Percentiles rank a stretch among this genome's conserved stretches.
Evolutionary conservation across 2,329 filamentous ascomycete genomes (phyloP).

Genomic region (Xylaria sp.): DNA sequence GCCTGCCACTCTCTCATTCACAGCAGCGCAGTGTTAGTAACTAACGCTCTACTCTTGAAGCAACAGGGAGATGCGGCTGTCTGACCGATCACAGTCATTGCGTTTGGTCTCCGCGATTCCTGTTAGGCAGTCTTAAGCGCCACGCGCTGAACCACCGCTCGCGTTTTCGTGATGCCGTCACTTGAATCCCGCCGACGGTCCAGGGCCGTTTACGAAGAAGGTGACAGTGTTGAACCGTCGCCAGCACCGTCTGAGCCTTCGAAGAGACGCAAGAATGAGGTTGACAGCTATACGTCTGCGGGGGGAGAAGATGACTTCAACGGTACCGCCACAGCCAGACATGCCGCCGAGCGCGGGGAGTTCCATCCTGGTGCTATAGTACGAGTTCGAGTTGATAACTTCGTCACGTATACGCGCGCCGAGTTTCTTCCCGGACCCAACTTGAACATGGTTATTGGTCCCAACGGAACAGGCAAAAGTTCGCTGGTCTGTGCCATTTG

Average conservation of each 20-base stretch:
- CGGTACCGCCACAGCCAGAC: slow-evolving; percentile 14
- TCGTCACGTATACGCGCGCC: slow-evolving; percentile 89
- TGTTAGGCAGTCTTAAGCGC: not conserved
- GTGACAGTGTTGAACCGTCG: slow-evolving; percentile 31
- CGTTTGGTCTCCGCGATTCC: not conserved
- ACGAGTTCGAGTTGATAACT: slow-evolving; percentile 77
- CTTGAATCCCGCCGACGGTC: slow-evolving; percentile 38
- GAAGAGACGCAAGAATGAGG: slow-evolving; percentile 22
- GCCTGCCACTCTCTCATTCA: not conserved
- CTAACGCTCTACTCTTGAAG: not conserved
- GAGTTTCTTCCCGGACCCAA: slow-evolving; percentile 89
- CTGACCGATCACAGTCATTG: not conserved
- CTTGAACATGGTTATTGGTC: slow-evolving; percentile 96
- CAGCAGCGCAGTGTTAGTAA: not conserved
- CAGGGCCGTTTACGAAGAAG: slow-evolving; percentile 39
- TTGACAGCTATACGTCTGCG: slow-evolving; percentile 6
- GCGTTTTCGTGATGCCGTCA: slow-evolving; percentile 25
- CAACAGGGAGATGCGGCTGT: not conserved
- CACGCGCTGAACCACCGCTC: not conserved
- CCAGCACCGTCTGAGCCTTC: slow-evolving; percentile 25
- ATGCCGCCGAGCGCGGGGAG: slow-evolving; percentile 17
- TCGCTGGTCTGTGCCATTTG: slow-evolving; percentile 96
- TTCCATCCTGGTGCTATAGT: slow-evolving; percentile 80
- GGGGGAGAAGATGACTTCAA: slow-evolving; percentile 17
- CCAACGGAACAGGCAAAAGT: slow-evolving; percentile 98